Evolutionary conservation across 2,329 filamentous ascomycete genomes (phyloP), one percentile per base, ranked within the genome.

Genomic region (Apiospora pterosperma): DNA sequence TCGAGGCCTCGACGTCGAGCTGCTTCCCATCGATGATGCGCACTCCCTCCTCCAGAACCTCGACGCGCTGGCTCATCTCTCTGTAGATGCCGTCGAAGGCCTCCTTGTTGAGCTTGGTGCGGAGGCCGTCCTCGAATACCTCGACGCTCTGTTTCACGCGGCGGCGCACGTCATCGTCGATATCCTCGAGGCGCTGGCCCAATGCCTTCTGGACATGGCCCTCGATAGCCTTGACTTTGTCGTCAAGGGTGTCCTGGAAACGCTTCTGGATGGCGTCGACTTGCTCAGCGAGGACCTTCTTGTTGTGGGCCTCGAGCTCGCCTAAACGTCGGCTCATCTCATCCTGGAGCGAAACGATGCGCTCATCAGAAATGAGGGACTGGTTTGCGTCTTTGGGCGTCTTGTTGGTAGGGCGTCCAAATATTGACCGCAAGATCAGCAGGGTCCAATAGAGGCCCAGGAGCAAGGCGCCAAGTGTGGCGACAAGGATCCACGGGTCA

Each of bases 1-100:
- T 64, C 41, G 67, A 67, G 16, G 71, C 71, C 62, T 73, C 71
- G 63, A 71, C 68, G n/a, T 73, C 71, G 12, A 73, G 69, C 38
- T 73, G 70, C 64, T 71, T 72, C 60, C 69, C 44, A 63, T 73
- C 71, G 28, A 73, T 68, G 12, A 68, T 68, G 60, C 62, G 64
- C 31, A 73, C 68, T 38, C 67, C 71, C 14, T 68, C 68, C 62
- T 73, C 71, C 10, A 73, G 69, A 12, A 65, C 63, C 48, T 71
- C 70, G 63, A 72, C 67, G 31, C 71, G 70, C 64, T 69, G 66
- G 28, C 66, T 66, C 16, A 72, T 62, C 6, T 66, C 66, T 7
- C 66, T 52, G 62, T 73, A 70, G 19, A 71, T 62, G 58, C 64
- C 65, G 10, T 72, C 67, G 25, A 73, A 66, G 5, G 69, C 69